Percentiles rank a stretch among this genome's conserved stretches.
Evolutionary conservation across 768 basidiomycete genomes (phyloP).

Genomic region (Cystobasidium onofrii): DNA sequence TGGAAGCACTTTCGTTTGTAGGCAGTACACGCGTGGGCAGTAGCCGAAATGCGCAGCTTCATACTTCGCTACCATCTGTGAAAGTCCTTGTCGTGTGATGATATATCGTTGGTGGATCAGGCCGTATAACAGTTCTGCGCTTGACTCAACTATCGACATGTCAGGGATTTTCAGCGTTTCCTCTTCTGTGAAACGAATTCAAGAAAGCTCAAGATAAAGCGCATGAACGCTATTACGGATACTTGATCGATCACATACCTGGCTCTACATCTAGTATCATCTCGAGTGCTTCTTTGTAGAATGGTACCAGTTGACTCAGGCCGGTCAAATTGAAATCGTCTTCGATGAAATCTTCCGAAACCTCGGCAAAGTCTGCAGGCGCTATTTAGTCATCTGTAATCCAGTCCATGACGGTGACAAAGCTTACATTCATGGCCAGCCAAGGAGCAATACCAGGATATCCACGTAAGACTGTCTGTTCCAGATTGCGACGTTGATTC

Average conservation of each 20-base stretch:
- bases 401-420: neutral
- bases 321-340: constrained; percentile 99
- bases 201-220: neutral
- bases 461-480: constrained; percentile 63
- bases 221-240: neutral
- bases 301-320: constrained; percentile 87
- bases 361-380: constrained; percentile 37
- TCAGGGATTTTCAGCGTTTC: constrained; percentile 94
- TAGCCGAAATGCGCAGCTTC: constrained; percentile 81
- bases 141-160: constrained; percentile 94
- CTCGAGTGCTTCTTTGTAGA: constrained; percentile 99
- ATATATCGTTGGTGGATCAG: constrained; percentile 97
- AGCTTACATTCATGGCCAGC: constrained; percentile 49
- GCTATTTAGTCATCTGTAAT: neutral
- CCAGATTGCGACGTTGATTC: constrained; percentile 33
- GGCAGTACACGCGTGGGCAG: constrained; percentile 92
- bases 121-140: constrained; percentile 93
- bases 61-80: constrained; percentile 97
- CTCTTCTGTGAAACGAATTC: constrained; percentile 50
- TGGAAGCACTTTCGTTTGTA: constrained; percentile 78
- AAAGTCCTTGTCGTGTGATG: constrained; percentile 82
- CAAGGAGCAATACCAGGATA: constrained; percentile 89
- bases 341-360: constrained; percentile 76
- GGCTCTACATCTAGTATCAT: constrained; percentile 99
- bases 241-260: constrained; percentile 54